phyloP scores from a whole-genome alignment of 768 basidiomycete species.

The Lentinula edodes region DNA sequence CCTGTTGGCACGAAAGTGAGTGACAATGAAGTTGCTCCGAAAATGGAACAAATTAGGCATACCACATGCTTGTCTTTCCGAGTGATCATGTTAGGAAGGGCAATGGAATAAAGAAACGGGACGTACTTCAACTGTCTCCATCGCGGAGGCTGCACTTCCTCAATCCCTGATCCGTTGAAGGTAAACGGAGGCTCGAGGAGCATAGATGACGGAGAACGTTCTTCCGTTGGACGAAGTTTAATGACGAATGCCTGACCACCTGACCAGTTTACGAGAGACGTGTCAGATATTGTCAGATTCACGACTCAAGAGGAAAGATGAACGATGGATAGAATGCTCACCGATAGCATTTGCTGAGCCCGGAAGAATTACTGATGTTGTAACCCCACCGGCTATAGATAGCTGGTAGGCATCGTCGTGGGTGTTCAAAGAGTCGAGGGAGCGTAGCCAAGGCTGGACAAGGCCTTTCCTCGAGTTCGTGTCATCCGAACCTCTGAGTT shows the following conservation, averaged over 20 bases:
- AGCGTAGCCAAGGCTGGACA: constrained; percentile 54
- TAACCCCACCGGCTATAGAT: constrained; percentile 58
- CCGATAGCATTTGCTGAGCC: constrained; percentile 34
- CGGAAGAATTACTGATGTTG: constrained; percentile 57
- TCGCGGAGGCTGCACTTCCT: constrained; percentile 22
- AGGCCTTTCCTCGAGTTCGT: constrained; percentile 37
- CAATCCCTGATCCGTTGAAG: constrained; percentile 23
- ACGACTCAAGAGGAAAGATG: not conserved
- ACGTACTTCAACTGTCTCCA: constrained; percentile 47
- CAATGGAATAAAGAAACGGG: not conserved
- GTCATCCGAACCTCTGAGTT: constrained; percentile 31
- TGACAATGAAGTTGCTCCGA: not conserved
- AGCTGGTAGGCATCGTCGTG: constrained; percentile 54
- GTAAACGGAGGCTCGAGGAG: constrained; percentile 45
- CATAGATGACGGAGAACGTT: constrained; percentile 40
- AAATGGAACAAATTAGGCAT: constrained; percentile 14
- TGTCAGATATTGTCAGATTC: not conserved
- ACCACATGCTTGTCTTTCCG: constrained; percentile 38
- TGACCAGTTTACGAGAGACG: constrained; percentile 9
- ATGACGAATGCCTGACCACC: constrained; percentile 49
- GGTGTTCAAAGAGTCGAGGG: constrained; percentile 62
- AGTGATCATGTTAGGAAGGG: not conserved
- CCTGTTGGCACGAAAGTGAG: constrained; percentile 19
- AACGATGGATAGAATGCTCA: not conserved
- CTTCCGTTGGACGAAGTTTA: constrained; percentile 42